A percentile compares a stretch with the other conserved stretches of the same genome.
Conservation (phyloP, 257 asterid species). For the Scutellaria baicalensis region DNA sequence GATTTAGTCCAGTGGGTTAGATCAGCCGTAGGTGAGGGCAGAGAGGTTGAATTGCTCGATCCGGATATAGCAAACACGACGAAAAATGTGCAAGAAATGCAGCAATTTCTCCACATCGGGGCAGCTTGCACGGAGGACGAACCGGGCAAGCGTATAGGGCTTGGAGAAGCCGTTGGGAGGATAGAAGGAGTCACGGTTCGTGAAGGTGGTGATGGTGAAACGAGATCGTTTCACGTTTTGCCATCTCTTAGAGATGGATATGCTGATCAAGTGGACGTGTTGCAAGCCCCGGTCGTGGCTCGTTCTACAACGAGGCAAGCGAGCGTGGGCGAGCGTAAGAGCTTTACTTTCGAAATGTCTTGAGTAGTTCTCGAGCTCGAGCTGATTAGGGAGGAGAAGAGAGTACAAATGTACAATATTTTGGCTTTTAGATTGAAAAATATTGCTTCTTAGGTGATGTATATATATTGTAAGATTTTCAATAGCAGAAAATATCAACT, state of each 20-base stretch:
- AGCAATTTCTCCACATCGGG: slow-evolving; percentile 42
- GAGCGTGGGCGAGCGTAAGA: neutral
- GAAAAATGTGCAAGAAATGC: slow-evolving; percentile 21
- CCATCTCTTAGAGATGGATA: slow-evolving; percentile 24
- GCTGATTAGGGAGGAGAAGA: too few species aligned
- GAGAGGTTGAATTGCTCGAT: slow-evolving; percentile 42
- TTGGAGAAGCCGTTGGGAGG: slow-evolving; percentile 44
- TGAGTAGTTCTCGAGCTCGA: neutral
- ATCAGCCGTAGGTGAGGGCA: slow-evolving; percentile 50
- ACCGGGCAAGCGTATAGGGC: slow-evolving; percentile 39
- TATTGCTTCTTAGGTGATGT: too few species aligned
- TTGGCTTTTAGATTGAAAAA: too few species aligned
- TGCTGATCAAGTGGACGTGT: slow-evolving; percentile 8
- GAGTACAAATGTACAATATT: neutral
- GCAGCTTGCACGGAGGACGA: slow-evolving; percentile 46
- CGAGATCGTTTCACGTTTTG: neutral
- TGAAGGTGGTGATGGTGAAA: neutral
- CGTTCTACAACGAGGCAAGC: neutral
- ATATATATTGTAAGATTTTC: neutral
- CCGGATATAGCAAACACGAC: slow-evolving; percentile 30
- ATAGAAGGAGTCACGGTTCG: slow-evolving; percentile 24
- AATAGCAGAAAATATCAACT: neutral
- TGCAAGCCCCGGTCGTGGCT: neutral
- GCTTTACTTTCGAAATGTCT: neutral
- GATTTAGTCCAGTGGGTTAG: slow-evolving; percentile 67